Percentiles rank a stretch among this genome's conserved stretches.
Evolutionary conservation across 768 basidiomycete genomes (phyloP).

Genomic region (Xanthoconium stramineum): DNA sequence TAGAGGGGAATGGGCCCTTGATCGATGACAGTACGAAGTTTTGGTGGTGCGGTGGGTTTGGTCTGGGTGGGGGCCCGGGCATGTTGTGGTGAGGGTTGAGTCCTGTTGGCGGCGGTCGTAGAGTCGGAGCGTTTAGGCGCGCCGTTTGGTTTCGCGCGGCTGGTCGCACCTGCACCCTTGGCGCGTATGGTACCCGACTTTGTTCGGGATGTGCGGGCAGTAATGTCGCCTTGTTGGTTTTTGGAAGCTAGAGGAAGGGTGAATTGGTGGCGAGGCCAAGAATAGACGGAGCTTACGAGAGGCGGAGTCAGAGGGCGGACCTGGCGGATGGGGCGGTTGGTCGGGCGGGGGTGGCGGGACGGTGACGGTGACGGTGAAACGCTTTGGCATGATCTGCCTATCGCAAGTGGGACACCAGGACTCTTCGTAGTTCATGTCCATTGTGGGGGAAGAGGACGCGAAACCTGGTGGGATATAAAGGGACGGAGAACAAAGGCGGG

Average conservation of each 20-base stretch:
- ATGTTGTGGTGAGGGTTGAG: slow-evolving; percentile 13
- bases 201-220: slow-evolving; percentile 30
- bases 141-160: slow-evolving; percentile 58
- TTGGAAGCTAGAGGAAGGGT: slow-evolving; percentile 20
- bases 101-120: slow-evolving; percentile 18
- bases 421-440: slow-evolving; percentile 53
- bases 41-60: slow-evolving; percentile 35
- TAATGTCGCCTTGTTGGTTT: slow-evolving; percentile 27
- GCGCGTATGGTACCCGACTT: slow-evolving; percentile 38
- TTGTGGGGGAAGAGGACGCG: slow-evolving; percentile 18
- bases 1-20: slow-evolving; percentile 79
- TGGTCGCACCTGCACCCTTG: slow-evolving; percentile 45
- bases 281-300: slow-evolving; percentile 34
- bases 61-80: slow-evolving; percentile 20
- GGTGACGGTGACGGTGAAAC: slow-evolving; percentile 48
- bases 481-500: slow-evolving; percentile 3
- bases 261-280: neutral
- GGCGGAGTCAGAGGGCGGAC: slow-evolving; percentile 32
- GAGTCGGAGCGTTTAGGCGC: slow-evolving; percentile 43
- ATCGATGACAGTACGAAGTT: slow-evolving; percentile 70
- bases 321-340: too few relatives aligned
- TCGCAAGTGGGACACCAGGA: slow-evolving; percentile 82
- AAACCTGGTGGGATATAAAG: slow-evolving; percentile 10
- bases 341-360: slow-evolving; percentile 27
- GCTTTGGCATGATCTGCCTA: slow-evolving; percentile 77